Conservation (phyloP, 2,329 filamentous ascomycete species). For the Hypoxylon sp. region DNA sequence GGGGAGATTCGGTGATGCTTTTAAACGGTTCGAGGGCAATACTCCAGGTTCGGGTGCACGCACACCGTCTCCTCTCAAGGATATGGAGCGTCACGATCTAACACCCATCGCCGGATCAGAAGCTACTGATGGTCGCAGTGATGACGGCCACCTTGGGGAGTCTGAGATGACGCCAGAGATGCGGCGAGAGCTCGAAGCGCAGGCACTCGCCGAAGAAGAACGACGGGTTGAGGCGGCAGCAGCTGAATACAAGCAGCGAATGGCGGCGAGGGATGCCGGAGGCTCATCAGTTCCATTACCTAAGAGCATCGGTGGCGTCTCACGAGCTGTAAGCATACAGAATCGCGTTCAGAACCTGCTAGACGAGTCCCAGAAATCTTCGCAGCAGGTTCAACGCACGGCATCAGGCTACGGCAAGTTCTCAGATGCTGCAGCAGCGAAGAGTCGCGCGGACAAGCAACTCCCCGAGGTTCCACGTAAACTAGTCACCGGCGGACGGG, state of each 20-base stretch:
- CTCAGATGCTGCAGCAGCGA: conserved; percentile 69
- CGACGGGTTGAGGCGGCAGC: conserved; percentile 89
- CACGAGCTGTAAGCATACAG: conserved; percentile 87
- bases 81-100: conserved; percentile 65
- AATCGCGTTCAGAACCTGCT: conserved; percentile 90
- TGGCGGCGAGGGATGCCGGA: conserved; percentile 72
- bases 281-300: conserved; percentile 61
- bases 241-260: conserved; percentile 85
- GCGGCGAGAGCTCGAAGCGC: conserved; percentile 88
- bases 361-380: conserved; percentile 78
- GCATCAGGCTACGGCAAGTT: conserved; percentile 93
- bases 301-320: conserved; percentile 71
- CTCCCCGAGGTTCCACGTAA: conserved; percentile 67
- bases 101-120: conserved; percentile 85
- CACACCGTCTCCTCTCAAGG: conserved; percentile 66
- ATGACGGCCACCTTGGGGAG: conserved; percentile 76
- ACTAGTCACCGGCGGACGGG: conserved; percentile 57
- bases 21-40: conserved; percentile 86
- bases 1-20: conserved; percentile 92
- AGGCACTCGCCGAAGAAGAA: conserved; percentile 87
- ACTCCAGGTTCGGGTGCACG: conserved; percentile 54
- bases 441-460: conserved; percentile 58
- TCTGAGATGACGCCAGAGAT: conserved; percentile 86
- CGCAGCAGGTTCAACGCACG: conserved; percentile 72
- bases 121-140: conserved; percentile 76